These are phyloP conservation scores for Clitoria ternatea DNA, from an alignment of 306 rosid genomes.

Conservation along the genomic window DNA sequence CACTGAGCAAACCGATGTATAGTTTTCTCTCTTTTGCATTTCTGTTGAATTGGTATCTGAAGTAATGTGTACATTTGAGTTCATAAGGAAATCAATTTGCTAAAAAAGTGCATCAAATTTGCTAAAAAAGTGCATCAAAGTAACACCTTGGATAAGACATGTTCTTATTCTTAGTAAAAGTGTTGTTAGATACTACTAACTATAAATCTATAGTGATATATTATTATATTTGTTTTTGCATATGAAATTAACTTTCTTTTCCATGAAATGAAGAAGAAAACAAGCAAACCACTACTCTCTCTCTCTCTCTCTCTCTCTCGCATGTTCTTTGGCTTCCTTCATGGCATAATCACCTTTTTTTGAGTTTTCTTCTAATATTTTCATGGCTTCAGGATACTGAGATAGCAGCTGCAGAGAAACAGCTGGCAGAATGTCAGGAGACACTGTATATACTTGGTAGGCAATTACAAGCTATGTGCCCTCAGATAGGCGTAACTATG, in stretches of 20 bases:
- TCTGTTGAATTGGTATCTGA: neutral
- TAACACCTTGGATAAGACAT: neutral
- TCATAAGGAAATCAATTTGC: constrained; percentile 1
- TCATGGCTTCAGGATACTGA: constrained; percentile 51
- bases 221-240: neutral
- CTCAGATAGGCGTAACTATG: constrained; percentile 48
- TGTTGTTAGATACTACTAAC: neutral
- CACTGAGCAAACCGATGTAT: neutral
- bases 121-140: neutral
- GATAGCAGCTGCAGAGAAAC: constrained; percentile 79
- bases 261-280: neutral
- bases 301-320: neutral
- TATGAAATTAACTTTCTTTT: neutral
- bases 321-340: neutral
- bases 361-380: neutral
- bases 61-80: neutral
- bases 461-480: constrained; percentile 70
- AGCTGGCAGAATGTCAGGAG: constrained; percentile 85
- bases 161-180: neutral
- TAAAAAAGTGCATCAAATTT: neutral
- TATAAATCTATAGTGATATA: neutral
- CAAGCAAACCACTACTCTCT: neutral
- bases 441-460: constrained; percentile 76
- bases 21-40: neutral
- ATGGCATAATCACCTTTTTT: neutral